Evolutionary conservation across 2,329 filamentous ascomycete genomes (phyloP).

Genomic region (Nigrospora osmanthi): DNA sequence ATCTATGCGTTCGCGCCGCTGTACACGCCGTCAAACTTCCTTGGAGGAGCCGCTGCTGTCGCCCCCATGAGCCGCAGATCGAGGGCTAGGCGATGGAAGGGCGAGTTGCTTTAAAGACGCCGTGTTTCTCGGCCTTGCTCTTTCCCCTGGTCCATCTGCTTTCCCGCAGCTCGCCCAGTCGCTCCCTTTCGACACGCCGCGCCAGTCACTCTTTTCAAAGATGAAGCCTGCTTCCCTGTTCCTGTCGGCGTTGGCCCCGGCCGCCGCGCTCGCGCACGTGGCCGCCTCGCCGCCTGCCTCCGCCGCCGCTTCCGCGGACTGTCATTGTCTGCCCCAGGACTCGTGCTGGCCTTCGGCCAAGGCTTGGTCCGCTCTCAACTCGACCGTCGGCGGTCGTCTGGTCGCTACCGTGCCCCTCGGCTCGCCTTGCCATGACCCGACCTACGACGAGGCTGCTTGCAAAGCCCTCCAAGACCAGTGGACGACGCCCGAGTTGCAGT

Average conservation of each 20-base stretch:
- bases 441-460: slow-evolving; percentile 30
- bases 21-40: too few species aligned
- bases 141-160: too few species aligned
- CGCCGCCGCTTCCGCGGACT: background rate
- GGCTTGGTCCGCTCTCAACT: slow-evolving; percentile 27
- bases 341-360: slow-evolving; percentile 10
- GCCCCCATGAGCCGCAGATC: too few species aligned
- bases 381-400: slow-evolving; percentile 34
- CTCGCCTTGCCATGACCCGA: slow-evolving; percentile 33
- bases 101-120: too few species aligned
- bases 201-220: background rate
- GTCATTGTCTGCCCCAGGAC: slow-evolving; percentile 10
- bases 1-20: too few species aligned
- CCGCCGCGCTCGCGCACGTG: background rate
- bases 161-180: too few species aligned
- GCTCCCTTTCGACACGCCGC: too few species aligned
- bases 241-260: background rate
- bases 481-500: slow-evolving; percentile 14
- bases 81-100: too few species aligned
- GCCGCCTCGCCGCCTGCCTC: background rate
- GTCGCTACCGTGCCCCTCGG: slow-evolving; percentile 38
- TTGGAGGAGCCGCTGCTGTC: too few species aligned
- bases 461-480: slow-evolving; percentile 18
- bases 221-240: background rate
- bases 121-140: too few species aligned